Evolutionary conservation across 1,284 basidiomycete species (phyloP).

Genomic region (Sporisorium exsertum): DNA sequence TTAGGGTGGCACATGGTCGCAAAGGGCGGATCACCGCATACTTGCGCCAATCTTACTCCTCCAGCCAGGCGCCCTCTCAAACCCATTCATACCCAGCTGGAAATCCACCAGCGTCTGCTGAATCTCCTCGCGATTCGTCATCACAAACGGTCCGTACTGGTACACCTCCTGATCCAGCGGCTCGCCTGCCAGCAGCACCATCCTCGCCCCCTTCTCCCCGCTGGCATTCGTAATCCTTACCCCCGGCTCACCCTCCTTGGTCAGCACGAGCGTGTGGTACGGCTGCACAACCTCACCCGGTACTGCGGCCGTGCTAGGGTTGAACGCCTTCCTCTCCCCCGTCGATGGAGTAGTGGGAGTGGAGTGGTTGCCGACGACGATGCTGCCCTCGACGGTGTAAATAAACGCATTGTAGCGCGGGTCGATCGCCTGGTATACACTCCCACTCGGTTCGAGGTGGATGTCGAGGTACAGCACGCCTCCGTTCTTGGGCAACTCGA

Average conservation of each 20-base stretch:
- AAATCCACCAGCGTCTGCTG: slow-evolving; percentile 85
- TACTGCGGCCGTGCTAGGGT: not conserved
- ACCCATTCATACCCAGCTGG: slow-evolving; percentile 83
- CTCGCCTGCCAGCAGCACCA: slow-evolving; percentile 79
- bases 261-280: slow-evolving; percentile 80
- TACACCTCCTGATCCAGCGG: slow-evolving; percentile 88
- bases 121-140: slow-evolving; percentile 83
- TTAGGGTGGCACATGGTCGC: too few relatives aligned
- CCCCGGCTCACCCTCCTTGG: slow-evolving; percentile 74
- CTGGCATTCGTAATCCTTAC: slow-evolving; percentile 73
- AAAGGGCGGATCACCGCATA: slow-evolving; percentile 9
- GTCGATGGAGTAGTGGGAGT: slow-evolving; percentile 13
- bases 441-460: slow-evolving; percentile 76
- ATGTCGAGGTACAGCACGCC: slow-evolving; percentile 94
- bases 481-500: slow-evolving; percentile 79
- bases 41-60: slow-evolving; percentile 77
- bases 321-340: slow-evolving; percentile 1
- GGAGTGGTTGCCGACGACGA: slow-evolving; percentile 74
- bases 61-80: slow-evolving; percentile 90
- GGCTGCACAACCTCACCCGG: slow-evolving; percentile 71
- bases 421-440: slow-evolving; percentile 87
- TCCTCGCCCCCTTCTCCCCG: slow-evolving; percentile 26
- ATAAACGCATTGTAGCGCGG: slow-evolving; percentile 69
- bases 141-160: slow-evolving; percentile 83
- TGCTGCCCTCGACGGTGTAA: slow-evolving; percentile 69